Evolutionary conservation across 1,284 basidiomycete species (phyloP).

Genomic region (Singerocomus rubriflavus): DNA sequence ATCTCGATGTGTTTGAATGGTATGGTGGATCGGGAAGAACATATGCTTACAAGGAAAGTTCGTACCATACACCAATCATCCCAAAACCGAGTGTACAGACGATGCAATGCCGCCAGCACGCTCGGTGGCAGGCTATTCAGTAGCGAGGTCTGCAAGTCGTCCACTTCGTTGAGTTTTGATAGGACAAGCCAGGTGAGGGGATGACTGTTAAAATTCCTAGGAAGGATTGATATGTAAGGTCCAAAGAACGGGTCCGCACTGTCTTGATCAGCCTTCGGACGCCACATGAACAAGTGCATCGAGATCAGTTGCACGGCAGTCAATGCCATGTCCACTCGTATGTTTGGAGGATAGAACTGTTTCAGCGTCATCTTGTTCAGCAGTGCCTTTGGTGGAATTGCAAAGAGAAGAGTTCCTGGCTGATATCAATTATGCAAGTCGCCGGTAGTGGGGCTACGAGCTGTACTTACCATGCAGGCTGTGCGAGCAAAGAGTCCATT

Average conservation of each 20-base stretch:
- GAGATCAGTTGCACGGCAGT: conserved; percentile 59
- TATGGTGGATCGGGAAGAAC: not conserved
- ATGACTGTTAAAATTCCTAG: conserved; percentile 65
- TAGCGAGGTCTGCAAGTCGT: conserved; percentile 27
- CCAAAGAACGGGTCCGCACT: conserved; percentile 63
- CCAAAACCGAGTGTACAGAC: conserved; percentile 51
- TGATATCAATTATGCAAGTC: conserved; percentile 24
- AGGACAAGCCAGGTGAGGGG: conserved; percentile 70
- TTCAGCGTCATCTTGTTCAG: conserved; percentile 68
- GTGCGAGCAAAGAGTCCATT: conserved; percentile 64
- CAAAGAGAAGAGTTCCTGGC: conserved; percentile 58
- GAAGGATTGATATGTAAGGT: conserved; percentile 74
- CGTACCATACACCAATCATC: conserved; percentile 55
- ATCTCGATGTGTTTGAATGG: not conserved
- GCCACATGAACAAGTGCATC: conserved; percentile 59
- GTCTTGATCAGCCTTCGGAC: conserved; percentile 36
- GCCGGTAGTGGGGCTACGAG: too few relatives aligned
- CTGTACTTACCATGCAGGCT: conserved; percentile 41
- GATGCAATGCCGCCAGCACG: conserved; percentile 44
- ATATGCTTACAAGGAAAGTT: conserved; percentile 44
- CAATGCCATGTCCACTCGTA: conserved; percentile 32
- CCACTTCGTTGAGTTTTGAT: conserved; percentile 13
- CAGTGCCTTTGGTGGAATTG: conserved; percentile 64
- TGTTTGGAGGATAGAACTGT: conserved; percentile 44
- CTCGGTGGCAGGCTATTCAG: conserved; percentile 51